Percentiles rank a stretch among this genome's conserved stretches.
These are phyloP conservation scores for Mortierella hygrophila DNA, from an alignment of 192 early-diverging fungal species.

Conservation along the genomic window DNA sequence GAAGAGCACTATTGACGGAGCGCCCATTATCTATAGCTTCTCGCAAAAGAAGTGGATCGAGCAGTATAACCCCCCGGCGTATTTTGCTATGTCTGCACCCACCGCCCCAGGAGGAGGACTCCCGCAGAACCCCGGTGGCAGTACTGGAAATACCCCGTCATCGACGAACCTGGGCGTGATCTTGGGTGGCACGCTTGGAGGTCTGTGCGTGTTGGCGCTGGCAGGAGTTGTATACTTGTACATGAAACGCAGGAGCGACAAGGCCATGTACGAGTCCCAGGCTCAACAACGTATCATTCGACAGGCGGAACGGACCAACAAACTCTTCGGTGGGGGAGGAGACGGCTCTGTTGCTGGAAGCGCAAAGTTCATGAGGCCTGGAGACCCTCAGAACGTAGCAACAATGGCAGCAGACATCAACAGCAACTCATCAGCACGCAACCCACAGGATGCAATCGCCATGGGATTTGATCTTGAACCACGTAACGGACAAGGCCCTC, in stretches of 20 bases:
- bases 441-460: background rate
- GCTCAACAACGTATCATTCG: background rate
- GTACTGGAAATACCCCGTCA: background rate
- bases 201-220: background rate
- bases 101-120: background rate
- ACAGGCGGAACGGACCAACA: background rate
- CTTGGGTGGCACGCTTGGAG: slow-evolving; percentile 1
- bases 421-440: background rate
- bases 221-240: slow-evolving; percentile 10
- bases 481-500: background rate
- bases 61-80: background rate
- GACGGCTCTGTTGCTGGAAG: background rate
- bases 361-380: background rate
- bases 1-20: background rate
- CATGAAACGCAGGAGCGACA: background rate
- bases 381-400: background rate
- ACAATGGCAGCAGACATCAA: background rate
- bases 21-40: slow-evolving; percentile 4
- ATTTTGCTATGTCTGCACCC: background rate
- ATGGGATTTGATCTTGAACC: background rate
- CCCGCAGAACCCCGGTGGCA: background rate
- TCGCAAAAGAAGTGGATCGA: background rate
- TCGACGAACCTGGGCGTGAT: slow-evolving; percentile 2
- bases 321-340: background rate
- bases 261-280: background rate